Evolutionary conservation across 768 basidiomycete species (phyloP).

Genomic region (Amanita thiersii): DNA sequence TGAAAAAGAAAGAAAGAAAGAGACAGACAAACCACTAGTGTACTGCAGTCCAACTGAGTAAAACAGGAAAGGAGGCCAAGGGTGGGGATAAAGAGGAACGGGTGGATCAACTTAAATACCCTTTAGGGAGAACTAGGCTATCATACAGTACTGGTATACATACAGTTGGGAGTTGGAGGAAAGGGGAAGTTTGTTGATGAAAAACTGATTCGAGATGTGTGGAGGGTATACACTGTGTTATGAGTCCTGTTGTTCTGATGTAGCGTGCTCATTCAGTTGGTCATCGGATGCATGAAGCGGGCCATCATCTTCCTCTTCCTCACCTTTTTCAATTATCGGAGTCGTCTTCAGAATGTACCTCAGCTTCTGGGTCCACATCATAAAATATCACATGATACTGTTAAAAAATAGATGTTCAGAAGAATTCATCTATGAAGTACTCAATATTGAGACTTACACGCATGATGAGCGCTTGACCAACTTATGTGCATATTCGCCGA

Average conservation of each 20-base stretch:
- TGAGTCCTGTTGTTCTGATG: conserved; percentile 11
- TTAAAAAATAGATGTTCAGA: conserved; percentile 7
- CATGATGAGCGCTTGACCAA: conserved; percentile 71
- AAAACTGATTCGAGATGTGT: conserved; percentile 7
- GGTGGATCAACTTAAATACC: too few relatives aligned
- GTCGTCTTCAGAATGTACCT: conserved; percentile 54
- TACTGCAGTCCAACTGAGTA: too few relatives aligned
- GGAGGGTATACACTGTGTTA: conserved; percentile 15
- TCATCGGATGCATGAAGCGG: conserved; percentile 10
- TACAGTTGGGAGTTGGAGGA: too few relatives aligned
- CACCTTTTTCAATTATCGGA: conserved; percentile 62
- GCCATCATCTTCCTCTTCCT: conserved; percentile 34
- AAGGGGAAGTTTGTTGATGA: conserved; percentile 4
- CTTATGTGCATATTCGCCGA: conserved; percentile 74
- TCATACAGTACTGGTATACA: too few relatives aligned
- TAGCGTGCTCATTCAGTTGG: conserved; percentile 12
- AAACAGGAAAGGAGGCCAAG: too few relatives aligned
- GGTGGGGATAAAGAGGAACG: too few relatives aligned
- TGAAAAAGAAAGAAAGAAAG: too few relatives aligned
- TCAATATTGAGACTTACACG: conserved; percentile 46
- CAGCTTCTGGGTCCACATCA: conserved; percentile 55
- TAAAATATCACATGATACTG: conserved; percentile 70
- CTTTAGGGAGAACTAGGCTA: not conserved
- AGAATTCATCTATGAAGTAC: not conserved
- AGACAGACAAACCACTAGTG: too few relatives aligned